Evolutionary conservation across 768 basidiomycete genomes (phyloP), one percentile per base, ranked within the genome.

Genomic region (Rhizopogon vulgaris): DNA sequence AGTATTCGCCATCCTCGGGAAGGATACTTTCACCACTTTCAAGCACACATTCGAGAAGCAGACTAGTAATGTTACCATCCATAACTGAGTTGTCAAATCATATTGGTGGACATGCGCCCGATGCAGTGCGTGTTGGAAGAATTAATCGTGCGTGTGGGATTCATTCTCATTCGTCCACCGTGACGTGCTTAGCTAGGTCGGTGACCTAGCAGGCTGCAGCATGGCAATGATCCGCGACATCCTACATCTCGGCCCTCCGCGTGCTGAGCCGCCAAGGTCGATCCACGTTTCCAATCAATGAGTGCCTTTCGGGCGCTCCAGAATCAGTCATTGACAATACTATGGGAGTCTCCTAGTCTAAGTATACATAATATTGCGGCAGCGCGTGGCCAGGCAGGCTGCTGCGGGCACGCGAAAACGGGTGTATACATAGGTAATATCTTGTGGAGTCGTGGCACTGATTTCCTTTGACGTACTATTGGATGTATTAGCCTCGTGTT

Each of bases 1-100:
- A 32, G 70, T 84, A 18, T 89, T 89, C 62, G 87, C 84, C 1
- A 81, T 90, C 41, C 60, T 83, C 9, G 83, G 79, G 34, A 65
- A 63, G 34, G 65, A 67, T 52, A 82, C 81, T 3, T 79, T 72
- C 51, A 65, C 67, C 10, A 61, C 62, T 39, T 80, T 80, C 57
- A 64, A 71, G 57, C 47, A 60, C 2, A 60, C 64, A 7, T 76
- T 77, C 42, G 58, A 66, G 49, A 59, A 60, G 48, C 36, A 50
- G 4, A 46, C 17, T 49, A 47, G 25, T 6, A 34, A 30, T 24
- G 14, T 34, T 46, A 46, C 18, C 30, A 15, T 34, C 14, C 22
- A 18, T 34, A 46, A 46, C 12, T 45, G 17, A 45, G 12, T 34
- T 12, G 32, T 34, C 32, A 34, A 12, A 34, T 34, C 32, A 12